A percentile compares a stretch with the other conserved stretches of the same genome.
These are phyloP conservation scores for Hypomyces rosellus DNA, from an alignment of 2,329 filamentous ascomycete genomes.

Conservation along the genomic window DNA sequence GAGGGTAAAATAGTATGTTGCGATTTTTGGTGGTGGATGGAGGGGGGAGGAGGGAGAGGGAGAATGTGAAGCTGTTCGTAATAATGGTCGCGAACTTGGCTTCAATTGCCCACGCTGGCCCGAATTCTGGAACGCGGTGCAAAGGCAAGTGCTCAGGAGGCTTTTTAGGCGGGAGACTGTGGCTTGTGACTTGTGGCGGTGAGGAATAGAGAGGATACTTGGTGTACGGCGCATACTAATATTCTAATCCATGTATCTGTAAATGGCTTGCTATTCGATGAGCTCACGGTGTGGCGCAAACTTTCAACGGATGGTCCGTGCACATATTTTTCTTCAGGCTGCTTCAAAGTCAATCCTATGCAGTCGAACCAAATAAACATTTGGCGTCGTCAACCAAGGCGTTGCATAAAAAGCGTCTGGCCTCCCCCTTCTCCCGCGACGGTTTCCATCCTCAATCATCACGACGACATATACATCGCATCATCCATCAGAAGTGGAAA, in stretches of 20 bases:
- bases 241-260: not conserved
- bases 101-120: constrained; percentile 13
- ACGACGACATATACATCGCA: too few relatives aligned
- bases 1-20: too few relatives aligned
- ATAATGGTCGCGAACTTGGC: constrained; percentile 3
- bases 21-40: too few relatives aligned
- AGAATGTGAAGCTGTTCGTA: not conserved
- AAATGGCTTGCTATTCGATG: not conserved
- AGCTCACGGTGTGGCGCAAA: constrained; percentile 4
- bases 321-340: constrained; percentile 18
- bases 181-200: not conserved
- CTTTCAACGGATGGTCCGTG: constrained; percentile 15
- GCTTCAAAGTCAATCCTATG: not conserved
- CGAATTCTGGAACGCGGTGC: constrained; percentile 2
- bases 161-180: not conserved
- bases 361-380: not conserved
- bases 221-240: not conserved
- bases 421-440: too few relatives aligned
- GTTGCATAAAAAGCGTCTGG: too few relatives aligned
- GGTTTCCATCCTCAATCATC: too few relatives aligned
- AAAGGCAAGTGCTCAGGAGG: constrained; percentile 3
- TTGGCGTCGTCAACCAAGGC: constrained; percentile 1
- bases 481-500: not conserved
- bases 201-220: constrained; percentile 2
- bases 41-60: too few relatives aligned